Evolutionary conservation across 495 filamentous ascomycete genomes (phyloP), one percentile per base, ranked within the genome.

Genomic region (Parmelia sp.): DNA sequence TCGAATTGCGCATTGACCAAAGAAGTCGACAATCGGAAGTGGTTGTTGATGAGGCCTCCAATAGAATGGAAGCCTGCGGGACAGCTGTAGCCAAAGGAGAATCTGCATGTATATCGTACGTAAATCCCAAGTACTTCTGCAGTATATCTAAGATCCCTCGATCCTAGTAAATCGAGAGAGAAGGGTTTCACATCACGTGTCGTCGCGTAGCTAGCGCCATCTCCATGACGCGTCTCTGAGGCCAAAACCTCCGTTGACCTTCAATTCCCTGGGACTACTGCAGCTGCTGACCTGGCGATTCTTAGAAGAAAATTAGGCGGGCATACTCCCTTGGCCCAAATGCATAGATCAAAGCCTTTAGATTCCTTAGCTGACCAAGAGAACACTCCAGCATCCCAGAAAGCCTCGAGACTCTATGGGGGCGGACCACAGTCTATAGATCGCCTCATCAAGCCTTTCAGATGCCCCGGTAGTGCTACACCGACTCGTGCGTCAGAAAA

Each of bases 391-490:
- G 51, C 65, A 27, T 47, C 68, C 14, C 71, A 74, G 55, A 75
- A 75, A 62, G 58, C 71, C 49, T 58, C 61, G 14, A 69, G 74
- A 45, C 64, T 75, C 9, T 70, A 71, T 72, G 72, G 68, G 29
- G 73, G 75, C 36, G 74, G 76, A 14, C 73, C 79, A 37, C 80
- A 84, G 42, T 82, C 84, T 4, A 74, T 85, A 59, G 90, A 96
- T 61, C 84, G 86, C 49, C 84, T 98, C 5, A 77, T 84, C 57
- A 90, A 86, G 68, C 94, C 94, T 4, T 99, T 99, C 77, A 94
- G 88, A 83, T 97, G 93, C 66, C 94, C 94, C 19, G 90, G 92
- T 33, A 86, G 88, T 12, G 89, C 90, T 10, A 88, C 82, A 1
- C 78, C 84, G 0, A 85, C 82, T 33, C 83, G 90, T 37, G 76